Conservation (phyloP, 495 filamentous ascomycete species). For the Penicillium crystallinum region DNA sequence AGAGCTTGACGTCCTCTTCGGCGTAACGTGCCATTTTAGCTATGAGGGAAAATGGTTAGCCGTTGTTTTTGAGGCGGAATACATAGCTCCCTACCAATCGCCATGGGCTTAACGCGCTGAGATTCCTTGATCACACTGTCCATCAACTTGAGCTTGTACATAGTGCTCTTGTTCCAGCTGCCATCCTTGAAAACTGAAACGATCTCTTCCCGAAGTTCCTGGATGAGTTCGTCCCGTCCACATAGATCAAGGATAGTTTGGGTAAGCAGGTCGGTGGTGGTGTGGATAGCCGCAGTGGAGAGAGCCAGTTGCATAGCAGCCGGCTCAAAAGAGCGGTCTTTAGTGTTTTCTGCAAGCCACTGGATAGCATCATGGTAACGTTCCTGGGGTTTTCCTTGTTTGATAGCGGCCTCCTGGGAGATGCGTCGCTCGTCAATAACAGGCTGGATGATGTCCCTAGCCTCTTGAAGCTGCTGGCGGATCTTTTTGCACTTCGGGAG, state of each 20-base stretch:
- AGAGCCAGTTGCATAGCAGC: slow-evolving; percentile 10
- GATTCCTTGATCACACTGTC: slow-evolving; percentile 30
- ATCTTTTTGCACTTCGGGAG: slow-evolving; percentile 5
- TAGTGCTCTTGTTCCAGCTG: slow-evolving; percentile 34
- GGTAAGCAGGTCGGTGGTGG: slow-evolving; percentile 28
- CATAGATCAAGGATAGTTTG: slow-evolving; percentile 37
- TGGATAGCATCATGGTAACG: slow-evolving; percentile 5
- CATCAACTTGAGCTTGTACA: slow-evolving; percentile 43
- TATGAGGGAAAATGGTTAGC: neutral
- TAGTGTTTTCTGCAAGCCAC: slow-evolving; percentile 17
- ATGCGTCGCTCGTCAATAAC: slow-evolving; percentile 11
- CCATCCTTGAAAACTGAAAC: slow-evolving; percentile 10
- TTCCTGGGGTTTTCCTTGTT: neutral
- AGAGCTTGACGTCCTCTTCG: slow-evolving; percentile 15
- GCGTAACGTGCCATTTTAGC: slow-evolving; percentile 40
- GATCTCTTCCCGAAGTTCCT: slow-evolving; percentile 19
- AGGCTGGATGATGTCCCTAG: slow-evolving; percentile 5
- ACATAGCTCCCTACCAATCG: slow-evolving; percentile 16
- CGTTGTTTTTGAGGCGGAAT: neutral
- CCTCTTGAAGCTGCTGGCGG: slow-evolving; percentile 1
- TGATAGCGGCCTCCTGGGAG: neutral
- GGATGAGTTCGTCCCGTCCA: slow-evolving; percentile 31
- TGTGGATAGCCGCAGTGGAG: slow-evolving; percentile 26
- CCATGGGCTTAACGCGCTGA: slow-evolving; percentile 22
- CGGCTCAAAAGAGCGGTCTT: slow-evolving; percentile 15